Percentiles rank a stretch among this genome's conserved stretches.
Evolutionary conservation across 1,139 yeast genomes (phyloP).

Genomic region (Debaryomycetaceae sp.): DNA sequence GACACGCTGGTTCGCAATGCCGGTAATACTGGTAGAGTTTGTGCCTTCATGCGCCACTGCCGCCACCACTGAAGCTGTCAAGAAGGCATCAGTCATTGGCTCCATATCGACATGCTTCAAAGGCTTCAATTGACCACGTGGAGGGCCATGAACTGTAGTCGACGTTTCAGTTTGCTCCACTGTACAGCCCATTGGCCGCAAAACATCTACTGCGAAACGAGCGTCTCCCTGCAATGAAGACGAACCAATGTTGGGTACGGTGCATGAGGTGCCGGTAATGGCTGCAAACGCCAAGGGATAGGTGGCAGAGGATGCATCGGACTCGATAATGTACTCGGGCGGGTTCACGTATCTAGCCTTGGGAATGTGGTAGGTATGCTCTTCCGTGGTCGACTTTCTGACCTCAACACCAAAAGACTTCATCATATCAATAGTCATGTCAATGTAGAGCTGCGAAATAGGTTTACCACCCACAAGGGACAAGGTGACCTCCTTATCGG

Average conservation of each 20-base stretch:
- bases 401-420: conserved; percentile 76
- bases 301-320: conserved; percentile 98
- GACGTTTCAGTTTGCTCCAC: conserved; percentile 75
- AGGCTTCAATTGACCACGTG: conserved; percentile 56
- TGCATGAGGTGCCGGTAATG: conserved; percentile 86
- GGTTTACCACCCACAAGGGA: conserved; percentile 94
- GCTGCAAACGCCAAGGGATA: conserved; percentile 98
- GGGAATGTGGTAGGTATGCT: conserved; percentile 84
- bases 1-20: conserved; percentile 96
- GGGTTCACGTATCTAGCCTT: conserved; percentile 76
- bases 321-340: conserved; percentile 74
- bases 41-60: conserved; percentile 56
- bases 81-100: conserved; percentile 98
- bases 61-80: conserved; percentile 94
- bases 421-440: conserved; percentile 98
- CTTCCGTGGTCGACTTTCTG: conserved; percentile 57
- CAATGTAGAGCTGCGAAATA: conserved; percentile 88
- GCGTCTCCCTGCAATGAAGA: conserved; percentile 96
- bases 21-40: conserved; percentile 69
- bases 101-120: conserved; percentile 86
- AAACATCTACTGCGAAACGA: conserved; percentile 85
- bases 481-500: conserved; percentile 76
- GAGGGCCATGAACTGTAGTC: conserved; percentile 89
- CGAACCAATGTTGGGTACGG: conserved; percentile 90
- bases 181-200: conserved; percentile 89